Evolutionary conservation across 1,284 basidiomycete species (phyloP), one percentile per base, ranked within the genome.

Genomic region (Sanghuangporus sanghuang): DNA sequence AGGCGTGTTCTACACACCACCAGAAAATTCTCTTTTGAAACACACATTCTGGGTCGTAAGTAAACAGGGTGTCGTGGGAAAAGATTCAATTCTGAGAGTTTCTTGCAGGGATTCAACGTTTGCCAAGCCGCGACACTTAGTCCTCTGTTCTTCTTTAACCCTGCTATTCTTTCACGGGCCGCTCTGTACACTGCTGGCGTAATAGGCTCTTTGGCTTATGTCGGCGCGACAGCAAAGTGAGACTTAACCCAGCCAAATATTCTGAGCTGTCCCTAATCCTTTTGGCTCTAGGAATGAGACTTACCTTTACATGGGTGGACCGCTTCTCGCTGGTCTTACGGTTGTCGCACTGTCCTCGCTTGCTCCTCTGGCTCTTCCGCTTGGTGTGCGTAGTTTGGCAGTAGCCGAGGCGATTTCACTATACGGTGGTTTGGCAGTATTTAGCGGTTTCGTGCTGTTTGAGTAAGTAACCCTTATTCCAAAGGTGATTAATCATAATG

Each of bases 111-210:
- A 3, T 95, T 95, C 76, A 94, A 95, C 68, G 87, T 82, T 5
- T 92, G 85, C 71, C 94, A 96, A 78, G 92, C 92, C 14, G 90
- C 90, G 4, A 92, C 90, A 2, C 81, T 92, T 64, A 92, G 85
- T 65, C 92, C 92, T 27, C 74, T 96, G 23, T 92, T 93, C 77
- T 95, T 96, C 82, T 75, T 94, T 60, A 88, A 82, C 70, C 94
- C 95, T 1, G 92, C 92, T 12, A 82, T 96, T 65, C 82, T 96
- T 53, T 89, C 90, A 18, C 85, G 94, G 48, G 94, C 94, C 9
- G 94, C 92, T 12, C 78, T 96, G 4, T 96, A 96, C 76, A 96
- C 94, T 0, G 84, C 87, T 53, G 94, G 93, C 53, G 84, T 95
- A 3, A 87, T 95, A 18, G 94, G 93, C 6, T 84, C 87, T 6